A percentile compares a stretch with the other conserved stretches of the same genome.
Conservation (phyloP, 1,284 basidiomycete genomes). For the Puccinia polysora region DNA sequence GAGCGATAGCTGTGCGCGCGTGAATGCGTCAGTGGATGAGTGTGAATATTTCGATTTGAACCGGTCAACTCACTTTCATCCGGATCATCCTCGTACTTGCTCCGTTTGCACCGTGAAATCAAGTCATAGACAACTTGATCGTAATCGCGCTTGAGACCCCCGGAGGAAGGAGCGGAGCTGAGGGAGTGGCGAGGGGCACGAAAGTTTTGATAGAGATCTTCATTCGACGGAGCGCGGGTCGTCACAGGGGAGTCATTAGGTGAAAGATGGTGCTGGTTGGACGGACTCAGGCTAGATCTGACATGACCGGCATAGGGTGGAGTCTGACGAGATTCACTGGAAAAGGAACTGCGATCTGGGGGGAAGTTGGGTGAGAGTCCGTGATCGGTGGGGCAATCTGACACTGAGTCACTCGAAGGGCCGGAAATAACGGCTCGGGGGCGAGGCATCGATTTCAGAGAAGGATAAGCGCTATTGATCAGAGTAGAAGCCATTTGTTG, state of each 20-base stretch:
- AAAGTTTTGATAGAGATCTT: conserved; percentile 16
- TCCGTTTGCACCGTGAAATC: conserved; percentile 30
- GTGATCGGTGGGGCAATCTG: not conserved
- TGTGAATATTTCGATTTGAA: too few species aligned
- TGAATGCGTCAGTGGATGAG: too few species aligned
- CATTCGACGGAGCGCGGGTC: not conserved
- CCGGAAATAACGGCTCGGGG: not conserved
- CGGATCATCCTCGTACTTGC: conserved; percentile 26
- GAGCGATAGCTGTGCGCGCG: conserved; percentile 22
- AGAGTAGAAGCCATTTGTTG: not conserved
- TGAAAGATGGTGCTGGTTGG: conserved; percentile 4
- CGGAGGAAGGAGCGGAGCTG: not conserved
- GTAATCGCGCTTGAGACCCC: conserved; percentile 30
- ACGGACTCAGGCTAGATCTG: conserved; percentile 17
- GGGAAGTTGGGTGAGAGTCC: not conserved
- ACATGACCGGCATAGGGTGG: not conserved
- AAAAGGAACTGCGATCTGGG: not conserved
- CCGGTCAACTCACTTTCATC: conserved; percentile 10
- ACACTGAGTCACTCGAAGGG: not conserved
- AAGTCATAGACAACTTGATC: conserved; percentile 32
- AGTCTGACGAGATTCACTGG: not conserved
- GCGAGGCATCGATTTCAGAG: not conserved
- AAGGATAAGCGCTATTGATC: conserved; percentile 7
- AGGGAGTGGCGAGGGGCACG: conserved; percentile 7
- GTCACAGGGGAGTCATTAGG: not conserved